These are phyloP conservation scores for Aspergillus unguis DNA, from an alignment of 2,329 filamentous ascomycete genomes.

Conservation along the genomic window DNA sequence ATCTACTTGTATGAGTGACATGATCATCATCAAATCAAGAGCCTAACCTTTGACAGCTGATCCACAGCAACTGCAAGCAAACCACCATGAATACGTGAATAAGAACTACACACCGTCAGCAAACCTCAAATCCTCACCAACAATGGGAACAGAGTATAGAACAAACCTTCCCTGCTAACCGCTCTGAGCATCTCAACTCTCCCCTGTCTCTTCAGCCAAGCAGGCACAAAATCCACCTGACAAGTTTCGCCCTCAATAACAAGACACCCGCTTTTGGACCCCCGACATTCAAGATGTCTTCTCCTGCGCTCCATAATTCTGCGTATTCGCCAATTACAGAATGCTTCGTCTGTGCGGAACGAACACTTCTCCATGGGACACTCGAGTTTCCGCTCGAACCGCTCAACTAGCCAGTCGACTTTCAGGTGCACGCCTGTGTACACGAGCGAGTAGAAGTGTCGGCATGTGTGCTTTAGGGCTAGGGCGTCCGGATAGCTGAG, in stretches of 20 bases:
- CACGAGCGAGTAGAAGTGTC: conserved; percentile 62
- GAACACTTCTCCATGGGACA: conserved; percentile 56
- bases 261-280: conserved; percentile 31
- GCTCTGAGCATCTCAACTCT: conserved; percentile 15
- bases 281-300: conserved; percentile 39
- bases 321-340: conserved; percentile 41
- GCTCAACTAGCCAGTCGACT: conserved; percentile 66
- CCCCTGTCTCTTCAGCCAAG: conserved; percentile 27
- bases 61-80: conserved; percentile 16
- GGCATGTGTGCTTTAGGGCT: conserved; percentile 64
- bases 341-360: conserved; percentile 41
- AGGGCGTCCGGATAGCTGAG: conserved; percentile 69
- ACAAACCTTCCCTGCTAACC: conserved; percentile 31
- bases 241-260: conserved; percentile 38
- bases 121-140: neutral
- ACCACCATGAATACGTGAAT: conserved; percentile 18
- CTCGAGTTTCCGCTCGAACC: conserved; percentile 61
- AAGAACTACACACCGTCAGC: conserved; percentile 10
- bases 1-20: neutral
- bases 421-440: conserved; percentile 65
- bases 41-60: conserved; percentile 9
- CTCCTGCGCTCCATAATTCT: conserved; percentile 42
- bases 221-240: conserved; percentile 26
- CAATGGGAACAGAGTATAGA: neutral
- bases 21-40: neutral